Evolutionary conservation across 2,329 filamentous ascomycete genomes (phyloP).

Genomic region (Colletotrichum sp.): DNA sequence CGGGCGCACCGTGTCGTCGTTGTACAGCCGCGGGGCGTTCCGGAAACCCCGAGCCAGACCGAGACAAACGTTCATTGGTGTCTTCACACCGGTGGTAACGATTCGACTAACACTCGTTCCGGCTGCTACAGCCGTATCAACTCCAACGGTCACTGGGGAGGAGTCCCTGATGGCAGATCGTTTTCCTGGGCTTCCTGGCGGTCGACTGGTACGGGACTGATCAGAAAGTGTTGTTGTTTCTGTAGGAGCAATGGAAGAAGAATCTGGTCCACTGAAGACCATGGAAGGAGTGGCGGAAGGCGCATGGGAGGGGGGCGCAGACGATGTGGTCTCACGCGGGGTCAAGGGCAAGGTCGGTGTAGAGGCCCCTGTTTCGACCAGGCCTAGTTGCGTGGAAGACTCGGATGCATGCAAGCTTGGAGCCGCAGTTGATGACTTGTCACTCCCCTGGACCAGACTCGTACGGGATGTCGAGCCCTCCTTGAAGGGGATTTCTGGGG

Average conservation of each 20-base stretch:
- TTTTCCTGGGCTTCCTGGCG: slow-evolving; percentile 9
- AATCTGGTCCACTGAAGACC: slow-evolving; percentile 28
- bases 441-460: not conserved
- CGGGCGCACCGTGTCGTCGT: slow-evolving; percentile 82
- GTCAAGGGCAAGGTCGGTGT: slow-evolving; percentile 5
- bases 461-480: not conserved
- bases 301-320: not conserved
- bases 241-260: slow-evolving; percentile 34
- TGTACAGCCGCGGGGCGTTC: slow-evolving; percentile 85
- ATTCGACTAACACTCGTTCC: slow-evolving; percentile 74
- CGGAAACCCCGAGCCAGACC: slow-evolving; percentile 86
- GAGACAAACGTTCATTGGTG: slow-evolving; percentile 84
- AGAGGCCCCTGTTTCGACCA: slow-evolving; percentile 4
- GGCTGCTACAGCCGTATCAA: slow-evolving; percentile 69
- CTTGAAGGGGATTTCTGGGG: not conserved
- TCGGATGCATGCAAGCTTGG: slow-evolving; percentile 9
- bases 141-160: slow-evolving; percentile 28
- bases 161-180: slow-evolving; percentile 22
- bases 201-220: slow-evolving; percentile 6
- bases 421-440: not conserved
- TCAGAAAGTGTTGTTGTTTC: slow-evolving; percentile 35
- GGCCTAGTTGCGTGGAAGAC: slow-evolving; percentile 14
- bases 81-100: slow-evolving; percentile 75
- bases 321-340: not conserved
- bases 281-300: slow-evolving; percentile 13